These are phyloP conservation scores for Lindgomyces ingoldianus DNA, from an alignment of 495 filamentous ascomycete species.

Conservation along the genomic window DNA sequence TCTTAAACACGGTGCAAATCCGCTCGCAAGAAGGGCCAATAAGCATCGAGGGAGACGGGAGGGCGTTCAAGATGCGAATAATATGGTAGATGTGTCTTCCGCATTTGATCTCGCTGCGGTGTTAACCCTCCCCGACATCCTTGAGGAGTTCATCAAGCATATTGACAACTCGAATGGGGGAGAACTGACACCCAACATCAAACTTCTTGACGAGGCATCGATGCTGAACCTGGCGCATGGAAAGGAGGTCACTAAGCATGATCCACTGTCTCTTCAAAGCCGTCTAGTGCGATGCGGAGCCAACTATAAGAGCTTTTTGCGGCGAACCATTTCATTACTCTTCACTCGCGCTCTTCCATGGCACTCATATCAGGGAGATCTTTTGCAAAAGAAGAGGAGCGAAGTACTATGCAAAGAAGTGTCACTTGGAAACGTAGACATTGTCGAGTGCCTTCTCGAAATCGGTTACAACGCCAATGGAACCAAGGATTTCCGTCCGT, in stretches of 20 bases:
- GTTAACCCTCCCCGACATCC: constrained; percentile 1
- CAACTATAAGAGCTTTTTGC: neutral
- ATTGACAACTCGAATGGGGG: neutral
- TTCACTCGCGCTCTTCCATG: neutral
- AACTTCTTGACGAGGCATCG: constrained; percentile 4
- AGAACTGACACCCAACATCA: neutral
- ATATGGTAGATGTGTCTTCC: neutral
- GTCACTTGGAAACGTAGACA: neutral
- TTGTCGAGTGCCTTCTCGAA: constrained; percentile 6
- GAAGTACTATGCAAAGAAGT: constrained; percentile 10
- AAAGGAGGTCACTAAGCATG: neutral
- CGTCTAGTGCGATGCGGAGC: neutral
- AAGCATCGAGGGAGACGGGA: neutral
- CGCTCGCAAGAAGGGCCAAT: neutral
- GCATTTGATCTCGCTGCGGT: constrained; percentile 7
- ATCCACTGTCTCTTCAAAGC: constrained; percentile 8
- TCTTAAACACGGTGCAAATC: constrained; percentile 4
- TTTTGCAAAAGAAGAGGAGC: constrained; percentile 1
- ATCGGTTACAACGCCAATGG: constrained; percentile 6
- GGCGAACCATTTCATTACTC: neutral
- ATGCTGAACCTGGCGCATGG: constrained; percentile 6
- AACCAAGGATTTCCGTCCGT: constrained; percentile 1
- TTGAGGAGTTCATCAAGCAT: constrained; percentile 2
- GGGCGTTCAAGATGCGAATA: neutral
- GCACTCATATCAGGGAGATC: neutral